phyloP scores from a whole-genome alignment of 139 green algal species.

The Spirogloea muscicola region DNA sequence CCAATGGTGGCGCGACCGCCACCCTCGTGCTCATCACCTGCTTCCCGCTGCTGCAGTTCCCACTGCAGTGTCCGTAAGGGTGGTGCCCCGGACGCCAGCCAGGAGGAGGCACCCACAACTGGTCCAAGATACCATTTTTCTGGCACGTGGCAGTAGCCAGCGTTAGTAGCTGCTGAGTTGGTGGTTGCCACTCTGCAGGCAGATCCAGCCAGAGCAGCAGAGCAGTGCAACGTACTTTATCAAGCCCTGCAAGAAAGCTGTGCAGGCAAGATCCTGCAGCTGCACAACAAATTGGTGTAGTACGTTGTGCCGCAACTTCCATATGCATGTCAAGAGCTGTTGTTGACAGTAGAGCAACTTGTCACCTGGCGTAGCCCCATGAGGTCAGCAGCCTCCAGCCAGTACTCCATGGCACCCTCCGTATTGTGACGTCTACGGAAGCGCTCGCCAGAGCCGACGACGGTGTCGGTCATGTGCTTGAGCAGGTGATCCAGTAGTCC shows the following conservation, averaged over 20 bases:
- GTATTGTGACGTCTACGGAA: slow-evolving; percentile 59
- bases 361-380: slow-evolving; percentile 14
- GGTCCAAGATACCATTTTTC: slow-evolving; percentile 25
- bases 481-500: slow-evolving; percentile 66
- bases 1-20: too few species aligned
- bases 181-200: slow-evolving; percentile 3
- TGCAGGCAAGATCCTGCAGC: not conserved
- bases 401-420: slow-evolving; percentile 64
- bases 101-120: slow-evolving; percentile 20
- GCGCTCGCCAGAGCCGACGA: slow-evolving; percentile 44
- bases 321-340: not conserved
- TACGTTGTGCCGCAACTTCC: not conserved
- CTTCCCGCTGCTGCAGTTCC: too few species aligned
- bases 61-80: too few species aligned
- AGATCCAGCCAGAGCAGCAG: not conserved
- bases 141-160: too few species aligned
- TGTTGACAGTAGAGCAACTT: not conserved
- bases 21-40: too few species aligned
- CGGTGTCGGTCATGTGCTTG: slow-evolving; percentile 58
- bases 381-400: slow-evolving; percentile 49
- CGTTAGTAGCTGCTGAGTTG: too few species aligned
- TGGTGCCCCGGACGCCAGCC: slow-evolving; percentile 1
- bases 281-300: not conserved
- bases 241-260: not conserved
- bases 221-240: not conserved